A percentile compares a stretch with the other conserved stretches of the same genome.
Evolutionary conservation across 306 rosid species (phyloP).

Genomic region (Castanea crenata): DNA sequence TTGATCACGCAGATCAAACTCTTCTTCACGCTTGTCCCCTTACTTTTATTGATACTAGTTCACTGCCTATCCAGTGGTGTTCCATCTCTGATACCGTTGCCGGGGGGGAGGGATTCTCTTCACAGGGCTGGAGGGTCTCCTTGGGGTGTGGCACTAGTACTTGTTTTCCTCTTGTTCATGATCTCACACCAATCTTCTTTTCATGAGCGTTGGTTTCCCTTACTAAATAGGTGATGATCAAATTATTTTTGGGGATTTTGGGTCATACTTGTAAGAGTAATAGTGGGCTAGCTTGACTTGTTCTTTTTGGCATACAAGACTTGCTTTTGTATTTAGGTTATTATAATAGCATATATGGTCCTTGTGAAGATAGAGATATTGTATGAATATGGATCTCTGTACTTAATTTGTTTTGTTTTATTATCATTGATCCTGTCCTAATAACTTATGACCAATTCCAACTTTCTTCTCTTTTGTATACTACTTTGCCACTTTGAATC

Average conservation of each 20-base stretch:
- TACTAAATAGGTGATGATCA: conserved; percentile 30
- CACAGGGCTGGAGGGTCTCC: conserved; percentile 90
- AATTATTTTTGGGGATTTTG: not conserved
- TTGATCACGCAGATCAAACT: conserved; percentile 51
- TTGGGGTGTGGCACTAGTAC: conserved; percentile 75
- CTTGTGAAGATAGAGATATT: not conserved
- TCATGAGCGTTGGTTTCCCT: conserved; percentile 83
- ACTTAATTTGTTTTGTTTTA: not conserved
- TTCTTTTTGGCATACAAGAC: not conserved
- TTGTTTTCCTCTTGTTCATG: conserved; percentile 58
- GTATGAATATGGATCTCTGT: not conserved
- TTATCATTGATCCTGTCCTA: not conserved
- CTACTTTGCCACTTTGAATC: no score
- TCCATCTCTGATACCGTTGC: conserved; percentile 39
- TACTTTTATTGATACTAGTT: conserved; percentile 44
- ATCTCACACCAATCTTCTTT: conserved; percentile 72
- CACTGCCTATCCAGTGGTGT: conserved; percentile 52
- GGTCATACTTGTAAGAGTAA: not conserved
- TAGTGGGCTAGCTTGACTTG: not conserved
- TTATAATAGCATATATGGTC: not conserved
- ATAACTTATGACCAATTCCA: not conserved
- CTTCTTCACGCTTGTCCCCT: conserved; percentile 52
- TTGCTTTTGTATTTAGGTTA: not conserved
- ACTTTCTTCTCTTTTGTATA: not conserved
- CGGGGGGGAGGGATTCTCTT: conserved; percentile 58